phyloP scores from a whole-genome alignment of 768 basidiomycete genomes.

The Leucocoprinus birnbaumii region DNA sequence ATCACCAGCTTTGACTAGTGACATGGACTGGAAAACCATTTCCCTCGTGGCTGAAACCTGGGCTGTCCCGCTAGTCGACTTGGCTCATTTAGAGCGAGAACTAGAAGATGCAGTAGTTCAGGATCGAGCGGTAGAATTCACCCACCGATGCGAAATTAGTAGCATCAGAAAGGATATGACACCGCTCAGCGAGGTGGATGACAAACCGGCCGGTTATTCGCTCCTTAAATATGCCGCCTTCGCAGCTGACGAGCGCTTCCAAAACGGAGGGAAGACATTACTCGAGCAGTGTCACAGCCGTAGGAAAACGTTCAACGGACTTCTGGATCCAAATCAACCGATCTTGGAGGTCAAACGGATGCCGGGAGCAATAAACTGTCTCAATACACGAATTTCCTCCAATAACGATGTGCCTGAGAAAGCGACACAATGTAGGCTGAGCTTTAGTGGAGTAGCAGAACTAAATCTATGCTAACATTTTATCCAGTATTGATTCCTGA shows the following conservation, averaged over 20 bases:
- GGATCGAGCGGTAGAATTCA: constrained; percentile 76
- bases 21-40: constrained; percentile 66
- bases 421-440: constrained; percentile 56
- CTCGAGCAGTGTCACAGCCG: constrained; percentile 21
- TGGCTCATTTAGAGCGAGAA: constrained; percentile 38
- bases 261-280: constrained; percentile 8
- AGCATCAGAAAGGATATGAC: constrained; percentile 62
- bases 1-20: constrained; percentile 34
- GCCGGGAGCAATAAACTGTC: constrained; percentile 48
- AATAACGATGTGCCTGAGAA: constrained; percentile 38
- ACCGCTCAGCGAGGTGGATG: constrained; percentile 67
- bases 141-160: constrained; percentile 60
- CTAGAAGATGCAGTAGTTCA: constrained; percentile 68
- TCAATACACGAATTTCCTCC: constrained; percentile 42
- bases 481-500: constrained; percentile 79
- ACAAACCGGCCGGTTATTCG: constrained; percentile 51
- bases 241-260: constrained; percentile 1
- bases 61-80: constrained; percentile 42
- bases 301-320: constrained; percentile 58
- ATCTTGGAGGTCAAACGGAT: constrained; percentile 65
- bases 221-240: constrained; percentile 1
- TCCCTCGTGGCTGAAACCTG: constrained; percentile 48
- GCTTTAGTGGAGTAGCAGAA: background rate
- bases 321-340: constrained; percentile 64
- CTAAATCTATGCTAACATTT: background rate